Conservation (phyloP, 2,329 filamentous ascomycete species). For the Venturia asperata region DNA sequence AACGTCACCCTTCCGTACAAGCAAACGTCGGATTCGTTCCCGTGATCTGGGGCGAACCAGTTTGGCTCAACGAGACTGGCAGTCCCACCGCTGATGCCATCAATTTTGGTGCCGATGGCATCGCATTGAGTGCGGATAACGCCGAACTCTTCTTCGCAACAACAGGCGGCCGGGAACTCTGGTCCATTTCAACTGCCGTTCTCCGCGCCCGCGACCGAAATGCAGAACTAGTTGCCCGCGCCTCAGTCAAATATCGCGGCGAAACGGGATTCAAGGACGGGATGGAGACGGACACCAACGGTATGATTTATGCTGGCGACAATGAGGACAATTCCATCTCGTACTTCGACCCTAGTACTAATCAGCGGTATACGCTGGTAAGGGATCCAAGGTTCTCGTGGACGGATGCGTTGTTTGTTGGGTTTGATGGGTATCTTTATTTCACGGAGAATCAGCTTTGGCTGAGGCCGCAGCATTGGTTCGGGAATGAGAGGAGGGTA, state of each 20-base stretch:
- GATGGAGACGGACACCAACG: slow-evolving; percentile 46
- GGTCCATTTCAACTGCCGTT: slow-evolving; percentile 38
- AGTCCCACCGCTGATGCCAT: slow-evolving; percentile 34
- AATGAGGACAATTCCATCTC: slow-evolving; percentile 45
- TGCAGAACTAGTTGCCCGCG: slow-evolving; percentile 40
- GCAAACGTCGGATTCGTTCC: slow-evolving; percentile 41
- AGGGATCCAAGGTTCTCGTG: slow-evolving; percentile 43
- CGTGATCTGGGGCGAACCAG: slow-evolving; percentile 43
- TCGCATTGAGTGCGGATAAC: slow-evolving; percentile 44
- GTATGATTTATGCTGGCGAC: slow-evolving; percentile 44
- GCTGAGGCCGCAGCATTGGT: slow-evolving; percentile 32
- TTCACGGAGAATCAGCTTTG: slow-evolving; percentile 49
- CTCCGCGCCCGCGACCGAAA: slow-evolving; percentile 35
- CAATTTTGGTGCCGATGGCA: slow-evolving; percentile 45
- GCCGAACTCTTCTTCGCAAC: slow-evolving; percentile 42
- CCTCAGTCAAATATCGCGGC: slow-evolving; percentile 37
- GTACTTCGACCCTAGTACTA: slow-evolving; percentile 42
- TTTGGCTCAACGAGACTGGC: slow-evolving; percentile 37
- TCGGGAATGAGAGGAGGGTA: slow-evolving; percentile 37
- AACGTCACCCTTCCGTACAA: slow-evolving; percentile 36
- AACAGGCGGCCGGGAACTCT: slow-evolving; percentile 40
- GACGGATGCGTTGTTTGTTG: slow-evolving; percentile 39
- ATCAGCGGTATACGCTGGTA: slow-evolving; percentile 38
- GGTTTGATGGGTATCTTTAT: slow-evolving; percentile 44
- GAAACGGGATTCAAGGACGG: slow-evolving; percentile 47